These are phyloP conservation scores for Puccinia brachypodii DNA, from an alignment of 1,284 basidiomycete species.

Conservation along the genomic window DNA sequence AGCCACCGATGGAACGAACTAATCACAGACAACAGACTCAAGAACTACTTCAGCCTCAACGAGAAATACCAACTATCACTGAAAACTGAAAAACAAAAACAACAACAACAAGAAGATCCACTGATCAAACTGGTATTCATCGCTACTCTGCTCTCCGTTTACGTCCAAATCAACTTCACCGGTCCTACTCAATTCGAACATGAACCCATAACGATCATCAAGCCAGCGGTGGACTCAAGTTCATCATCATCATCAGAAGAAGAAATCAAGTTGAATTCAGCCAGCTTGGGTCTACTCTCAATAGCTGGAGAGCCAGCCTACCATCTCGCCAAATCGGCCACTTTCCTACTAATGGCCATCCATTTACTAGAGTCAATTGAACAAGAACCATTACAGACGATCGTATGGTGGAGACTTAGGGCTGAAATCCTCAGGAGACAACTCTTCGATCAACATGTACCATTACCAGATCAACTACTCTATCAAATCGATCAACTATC, in stretches of 20 bases:
- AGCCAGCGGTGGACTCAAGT: constrained; percentile 54
- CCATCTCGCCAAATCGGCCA: constrained; percentile 72
- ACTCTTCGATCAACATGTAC: constrained; percentile 79
- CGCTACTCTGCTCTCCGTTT: constrained; percentile 57
- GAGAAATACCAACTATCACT: background rate
- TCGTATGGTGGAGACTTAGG: constrained; percentile 71
- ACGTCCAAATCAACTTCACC: constrained; percentile 94
- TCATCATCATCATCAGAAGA: constrained; percentile 56
- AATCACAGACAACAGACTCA: background rate
- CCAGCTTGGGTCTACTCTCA: constrained; percentile 73
- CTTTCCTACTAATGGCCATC: constrained; percentile 75
- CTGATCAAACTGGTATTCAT: background rate
- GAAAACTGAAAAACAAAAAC: background rate
- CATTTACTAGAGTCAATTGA: constrained; percentile 64
- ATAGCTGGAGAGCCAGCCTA: constrained; percentile 92
- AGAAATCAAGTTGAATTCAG: constrained; percentile 65
- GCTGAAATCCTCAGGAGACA: constrained; percentile 73
- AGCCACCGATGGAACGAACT: background rate
- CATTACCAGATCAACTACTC: constrained; percentile 9
- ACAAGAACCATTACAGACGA: constrained; percentile 1
- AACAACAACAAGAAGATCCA: background rate
- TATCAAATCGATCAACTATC: constrained; percentile 60
- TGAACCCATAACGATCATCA: constrained; percentile 58
- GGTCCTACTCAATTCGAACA: constrained; percentile 66
- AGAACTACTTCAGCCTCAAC: background rate